phyloP scores from a whole-genome alignment of 2,329 filamentous ascomycete species.

The Raffaelea albimanens region DNA sequence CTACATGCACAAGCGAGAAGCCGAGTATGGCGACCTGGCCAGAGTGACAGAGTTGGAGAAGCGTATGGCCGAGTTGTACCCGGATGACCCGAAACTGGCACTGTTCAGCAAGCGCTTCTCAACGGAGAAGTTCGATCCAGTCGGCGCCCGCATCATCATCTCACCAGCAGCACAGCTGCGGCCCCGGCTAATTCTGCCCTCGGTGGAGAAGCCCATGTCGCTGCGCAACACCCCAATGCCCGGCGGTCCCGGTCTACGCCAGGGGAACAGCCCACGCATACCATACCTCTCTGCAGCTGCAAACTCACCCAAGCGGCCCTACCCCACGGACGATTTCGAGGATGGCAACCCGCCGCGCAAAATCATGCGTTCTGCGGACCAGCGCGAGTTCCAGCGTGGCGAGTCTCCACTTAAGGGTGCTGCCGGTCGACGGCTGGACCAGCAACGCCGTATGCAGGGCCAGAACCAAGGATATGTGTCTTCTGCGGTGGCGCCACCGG shows the following conservation, averaged over 20 bases:
- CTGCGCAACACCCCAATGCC: conserved; percentile 34
- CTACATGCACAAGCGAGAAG: conserved; percentile 94
- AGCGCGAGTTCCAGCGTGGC: conserved; percentile 74
- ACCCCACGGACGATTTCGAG: conserved; percentile 62
- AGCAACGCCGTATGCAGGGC: conserved; percentile 56
- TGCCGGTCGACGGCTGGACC: conserved; percentile 74
- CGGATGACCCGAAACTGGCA: conserved; percentile 67
- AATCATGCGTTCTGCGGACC: conserved; percentile 61
- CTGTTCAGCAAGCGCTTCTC: conserved; percentile 72
- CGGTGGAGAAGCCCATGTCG: conserved; percentile 38
- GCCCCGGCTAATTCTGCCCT: conserved; percentile 37
- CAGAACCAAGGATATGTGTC: conserved; percentile 24
- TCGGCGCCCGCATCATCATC: conserved; percentile 70
- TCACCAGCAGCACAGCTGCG: conserved; percentile 71
- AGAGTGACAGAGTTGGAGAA: conserved; percentile 87
- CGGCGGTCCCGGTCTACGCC: conserved; percentile 14
- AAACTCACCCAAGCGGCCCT: conserved; percentile 53
- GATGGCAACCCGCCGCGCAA: conserved; percentile 71
- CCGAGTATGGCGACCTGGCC: conserved; percentile 82
- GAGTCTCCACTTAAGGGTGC: conserved; percentile 89
- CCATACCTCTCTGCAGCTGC: conserved; percentile 14
- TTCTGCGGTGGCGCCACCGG: conserved; percentile 29
- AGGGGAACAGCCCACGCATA: conserved; percentile 9
- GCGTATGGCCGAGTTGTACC: conserved; percentile 89
- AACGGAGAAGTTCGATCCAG: conserved; percentile 68